phyloP scores from a whole-genome alignment of 1,139 yeast genomes.

The Blastobotrys arbuscula region DNA sequence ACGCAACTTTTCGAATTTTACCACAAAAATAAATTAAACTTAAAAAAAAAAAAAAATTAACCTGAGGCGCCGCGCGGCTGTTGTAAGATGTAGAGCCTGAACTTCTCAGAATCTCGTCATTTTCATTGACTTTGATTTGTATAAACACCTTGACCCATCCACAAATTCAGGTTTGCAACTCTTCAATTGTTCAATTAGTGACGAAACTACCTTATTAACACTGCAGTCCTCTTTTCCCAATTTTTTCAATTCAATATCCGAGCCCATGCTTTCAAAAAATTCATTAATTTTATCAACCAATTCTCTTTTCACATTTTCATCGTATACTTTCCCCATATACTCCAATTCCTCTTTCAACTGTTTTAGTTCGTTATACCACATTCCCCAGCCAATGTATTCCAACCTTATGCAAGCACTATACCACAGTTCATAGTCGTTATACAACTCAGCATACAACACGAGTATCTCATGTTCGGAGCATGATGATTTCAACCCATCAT shows the following conservation, averaged over 20 bases:
- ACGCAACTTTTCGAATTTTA: too few species aligned
- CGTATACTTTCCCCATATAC: neutral
- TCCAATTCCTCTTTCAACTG: neutral
- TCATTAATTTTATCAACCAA: neutral
- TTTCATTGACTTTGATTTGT: too few species aligned
- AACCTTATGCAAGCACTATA: neutral
- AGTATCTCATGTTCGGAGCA: neutral
- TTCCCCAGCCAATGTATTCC: slow-evolving; percentile 1
- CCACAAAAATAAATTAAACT: too few species aligned
- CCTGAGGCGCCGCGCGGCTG: too few species aligned
- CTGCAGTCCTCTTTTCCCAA: neutral
- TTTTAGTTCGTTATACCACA: slow-evolving; percentile 4
- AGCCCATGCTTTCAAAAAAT: slow-evolving; percentile 1
- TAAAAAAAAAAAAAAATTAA: too few species aligned
- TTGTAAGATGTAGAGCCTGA: too few species aligned
- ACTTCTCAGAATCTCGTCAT: too few species aligned
- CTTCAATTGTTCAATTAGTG: neutral
- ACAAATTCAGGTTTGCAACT: neutral
- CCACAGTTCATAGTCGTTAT: slow-evolving; percentile 1
- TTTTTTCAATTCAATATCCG: neutral
- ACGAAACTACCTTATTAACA: neutral
- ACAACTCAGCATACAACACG: neutral
- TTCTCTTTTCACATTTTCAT: neutral
- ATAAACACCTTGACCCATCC: too few species aligned
- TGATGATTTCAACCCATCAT: neutral